These are phyloP conservation scores for Aureobasidium sp. DNA, from an alignment of 2,329 filamentous ascomycete species.

Conservation along the genomic window DNA sequence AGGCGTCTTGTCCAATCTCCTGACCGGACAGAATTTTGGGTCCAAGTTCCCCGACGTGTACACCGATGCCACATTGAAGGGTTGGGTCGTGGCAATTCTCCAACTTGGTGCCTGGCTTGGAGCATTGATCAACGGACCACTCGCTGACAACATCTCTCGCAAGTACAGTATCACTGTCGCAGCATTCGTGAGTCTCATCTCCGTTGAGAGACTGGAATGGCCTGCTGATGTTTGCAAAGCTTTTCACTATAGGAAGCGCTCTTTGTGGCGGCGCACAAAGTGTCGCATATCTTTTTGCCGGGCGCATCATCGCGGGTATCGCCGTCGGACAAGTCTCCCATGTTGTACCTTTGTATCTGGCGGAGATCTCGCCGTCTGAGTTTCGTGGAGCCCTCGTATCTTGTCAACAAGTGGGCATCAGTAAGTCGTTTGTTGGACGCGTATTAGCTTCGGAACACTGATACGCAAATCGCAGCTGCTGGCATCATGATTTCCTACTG, in stretches of 20 bases:
- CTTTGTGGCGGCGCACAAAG: slow-evolving; percentile 58
- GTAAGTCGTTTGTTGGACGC: not conserved
- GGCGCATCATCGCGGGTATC: not conserved
- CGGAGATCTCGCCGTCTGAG: slow-evolving; percentile 51
- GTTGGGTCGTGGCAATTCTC: slow-evolving; percentile 49
- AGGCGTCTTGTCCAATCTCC: not conserved
- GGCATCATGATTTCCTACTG: slow-evolving; percentile 51
- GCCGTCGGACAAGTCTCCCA: slow-evolving; percentile 9
- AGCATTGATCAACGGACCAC: slow-evolving; percentile 59
- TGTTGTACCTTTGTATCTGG: slow-evolving; percentile 33
- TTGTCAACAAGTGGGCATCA: slow-evolving; percentile 46
- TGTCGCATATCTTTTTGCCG: slow-evolving; percentile 50
- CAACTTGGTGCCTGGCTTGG: slow-evolving; percentile 74
- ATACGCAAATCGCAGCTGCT: slow-evolving; percentile 47
- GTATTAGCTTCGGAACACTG: not conserved
- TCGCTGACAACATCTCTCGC: slow-evolving; percentile 64
- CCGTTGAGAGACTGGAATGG: not conserved
- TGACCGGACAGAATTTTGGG: slow-evolving; percentile 1
- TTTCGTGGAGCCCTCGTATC: slow-evolving; percentile 60
- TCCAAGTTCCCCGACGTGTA: not conserved
- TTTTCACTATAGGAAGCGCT: slow-evolving; percentile 43
- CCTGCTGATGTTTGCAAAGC: not conserved
- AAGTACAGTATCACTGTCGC: slow-evolving; percentile 65
- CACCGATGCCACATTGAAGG: slow-evolving; percentile 33
- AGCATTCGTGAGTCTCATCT: slow-evolving; percentile 37